Evolutionary conservation across 2,329 filamentous ascomycete genomes (phyloP), one percentile per base, ranked within the genome.

Genomic region (Rosellinia necatrix): DNA sequence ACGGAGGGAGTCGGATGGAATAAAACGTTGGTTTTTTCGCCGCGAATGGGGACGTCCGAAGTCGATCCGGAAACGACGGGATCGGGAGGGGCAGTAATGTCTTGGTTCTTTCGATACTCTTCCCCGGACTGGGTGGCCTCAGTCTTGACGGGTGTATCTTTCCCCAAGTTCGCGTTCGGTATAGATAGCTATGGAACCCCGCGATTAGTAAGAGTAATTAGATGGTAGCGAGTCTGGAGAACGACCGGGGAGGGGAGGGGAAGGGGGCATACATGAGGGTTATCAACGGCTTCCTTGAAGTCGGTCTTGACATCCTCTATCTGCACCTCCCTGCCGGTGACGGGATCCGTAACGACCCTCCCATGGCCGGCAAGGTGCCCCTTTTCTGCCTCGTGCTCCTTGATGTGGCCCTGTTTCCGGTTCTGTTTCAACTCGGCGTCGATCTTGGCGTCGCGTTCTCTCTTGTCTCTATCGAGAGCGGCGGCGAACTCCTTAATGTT

Each of bases 1-100:
- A 96, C 83, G 0, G 89, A 89, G 0, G 93, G 93, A 0, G 93
- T 97, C 13, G 94, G 93, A 72, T 97, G 93, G 74, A 97, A 97
- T 25, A 97, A 81, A 15, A 97, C 87, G 60, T 96, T 97, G 3
- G 94, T 97, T 81, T 94, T 97, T 71, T 97, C 93, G 67, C 92
- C 93, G 69, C 92, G 90, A 56, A 97, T 96, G 3, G 94, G 94
- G 1, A 97, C 92, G 73, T 97, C 94, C 22, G 91, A 92, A 0
- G 93, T 97, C 29, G 88, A 85, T 21, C 91, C 91, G 54, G 87
- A 82, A 13, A 87, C 86, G 17, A 96, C 79, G 0, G 93, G 93
- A 63, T 96, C 92, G 1, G 93, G 93, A 2, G 93, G 93, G 0
- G 93, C 90, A 0, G 91, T 96, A 54, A 96, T 80, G 73, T 97